phyloP scores from a whole-genome alignment of 352 stramenopile genomes.

The Peronospora farinosa region DNA sequence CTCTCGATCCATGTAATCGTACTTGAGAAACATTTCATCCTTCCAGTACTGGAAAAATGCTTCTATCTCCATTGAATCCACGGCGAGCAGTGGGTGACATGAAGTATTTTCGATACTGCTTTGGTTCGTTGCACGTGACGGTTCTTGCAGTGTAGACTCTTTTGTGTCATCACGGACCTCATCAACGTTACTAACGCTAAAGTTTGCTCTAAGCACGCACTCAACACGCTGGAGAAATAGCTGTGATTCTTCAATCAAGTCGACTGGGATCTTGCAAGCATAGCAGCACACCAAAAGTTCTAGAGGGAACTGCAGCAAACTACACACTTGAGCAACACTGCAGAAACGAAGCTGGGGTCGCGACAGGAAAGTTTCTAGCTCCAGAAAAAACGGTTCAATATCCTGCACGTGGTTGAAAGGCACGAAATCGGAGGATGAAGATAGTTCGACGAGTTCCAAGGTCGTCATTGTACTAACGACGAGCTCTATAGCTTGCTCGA shows the following conservation, averaged over 20 bases:
- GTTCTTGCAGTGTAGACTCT: neutral
- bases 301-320: slow-evolving; percentile 38
- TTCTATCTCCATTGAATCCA: slow-evolving; percentile 19
- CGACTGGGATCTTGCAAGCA: slow-evolving; percentile 24
- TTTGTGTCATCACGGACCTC: neutral
- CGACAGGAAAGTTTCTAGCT: slow-evolving; percentile 22
- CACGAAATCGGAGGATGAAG: slow-evolving; percentile 22
- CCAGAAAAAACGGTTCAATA: slow-evolving; percentile 14
- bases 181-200: neutral
- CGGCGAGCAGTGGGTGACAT: neutral
- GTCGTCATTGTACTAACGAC: slow-evolving; percentile 33
- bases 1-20: slow-evolving; percentile 33
- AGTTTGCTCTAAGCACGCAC: slow-evolving; percentile 7
- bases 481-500: slow-evolving; percentile 32
- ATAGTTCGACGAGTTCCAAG: slow-evolving; percentile 37
- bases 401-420: slow-evolving; percentile 1
- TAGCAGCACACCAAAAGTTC: slow-evolving; percentile 39
- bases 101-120: neutral
- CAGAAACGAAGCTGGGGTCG: slow-evolving; percentile 15
- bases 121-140: neutral
- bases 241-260: slow-evolving; percentile 12
- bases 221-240: slow-evolving; percentile 21
- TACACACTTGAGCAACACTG: slow-evolving; percentile 21
- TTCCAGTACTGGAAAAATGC: slow-evolving; percentile 30
- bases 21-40: slow-evolving; percentile 43